Percentiles rank a stretch among this genome's conserved stretches.
These are phyloP conservation scores for Rhizopogon roseolus DNA, from an alignment of 768 basidiomycete species.

Conservation along the genomic window DNA sequence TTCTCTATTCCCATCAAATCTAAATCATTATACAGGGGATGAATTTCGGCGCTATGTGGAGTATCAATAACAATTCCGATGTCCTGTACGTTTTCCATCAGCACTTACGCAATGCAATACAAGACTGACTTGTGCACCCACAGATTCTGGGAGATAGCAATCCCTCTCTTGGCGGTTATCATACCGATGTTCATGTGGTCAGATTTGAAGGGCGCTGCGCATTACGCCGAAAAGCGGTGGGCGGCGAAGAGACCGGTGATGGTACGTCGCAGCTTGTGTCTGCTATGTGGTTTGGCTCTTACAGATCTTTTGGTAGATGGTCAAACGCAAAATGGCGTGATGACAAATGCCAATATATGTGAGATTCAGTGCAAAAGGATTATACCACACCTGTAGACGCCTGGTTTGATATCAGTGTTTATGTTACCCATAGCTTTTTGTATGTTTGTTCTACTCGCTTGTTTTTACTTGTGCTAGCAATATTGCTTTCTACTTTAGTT, in stretches of 20 bases:
- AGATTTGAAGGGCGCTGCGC: slow-evolving; percentile 43
- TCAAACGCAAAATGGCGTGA: neutral
- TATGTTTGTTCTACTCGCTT: neutral
- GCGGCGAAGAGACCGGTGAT: slow-evolving; percentile 23
- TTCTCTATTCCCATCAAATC: slow-evolving; percentile 12
- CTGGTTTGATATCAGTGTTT: neutral
- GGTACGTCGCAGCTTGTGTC: slow-evolving; percentile 18
- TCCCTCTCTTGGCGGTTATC: slow-evolving; percentile 53
- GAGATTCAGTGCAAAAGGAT: neutral
- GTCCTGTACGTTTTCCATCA: slow-evolving; percentile 33
- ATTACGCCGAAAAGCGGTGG: slow-evolving; percentile 43
- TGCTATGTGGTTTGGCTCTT: neutral
- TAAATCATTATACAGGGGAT: slow-evolving; percentile 45
- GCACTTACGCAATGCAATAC: neutral
- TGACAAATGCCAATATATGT: neutral
- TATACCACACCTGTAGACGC: neutral
- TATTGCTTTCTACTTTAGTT: neutral
- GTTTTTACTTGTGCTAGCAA: neutral
- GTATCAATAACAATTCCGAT: slow-evolving; percentile 40
- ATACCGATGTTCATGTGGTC: slow-evolving; percentile 47
- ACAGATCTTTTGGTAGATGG: neutral
- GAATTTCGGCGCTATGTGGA: slow-evolving; percentile 57
- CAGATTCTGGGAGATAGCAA: slow-evolving; percentile 65
- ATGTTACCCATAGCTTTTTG: neutral
- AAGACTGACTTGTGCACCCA: slow-evolving; percentile 12